These are phyloP conservation scores for Melampsora larici-populina DNA, from an alignment of 1,284 basidiomycete species.

Conservation along the genomic window DNA sequence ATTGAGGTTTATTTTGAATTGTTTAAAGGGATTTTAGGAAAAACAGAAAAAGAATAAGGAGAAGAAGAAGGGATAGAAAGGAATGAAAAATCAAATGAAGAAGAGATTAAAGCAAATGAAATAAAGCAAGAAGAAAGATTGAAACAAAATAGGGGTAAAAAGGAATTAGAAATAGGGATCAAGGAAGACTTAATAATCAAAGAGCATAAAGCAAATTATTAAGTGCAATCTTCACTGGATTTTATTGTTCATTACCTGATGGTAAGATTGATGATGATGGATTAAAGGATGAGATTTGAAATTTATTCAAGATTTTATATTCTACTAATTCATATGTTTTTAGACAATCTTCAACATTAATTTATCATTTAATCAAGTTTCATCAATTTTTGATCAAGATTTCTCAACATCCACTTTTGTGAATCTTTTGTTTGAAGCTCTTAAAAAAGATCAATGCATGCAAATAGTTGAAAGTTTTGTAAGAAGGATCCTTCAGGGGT, in stretches of 20 bases:
- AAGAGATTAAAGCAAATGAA: slow-evolving; percentile 51
- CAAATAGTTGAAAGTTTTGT: slow-evolving; percentile 77
- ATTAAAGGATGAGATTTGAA: slow-evolving; percentile 50
- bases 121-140: neutral
- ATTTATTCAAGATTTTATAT: slow-evolving; percentile 88
- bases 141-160: slow-evolving; percentile 43
- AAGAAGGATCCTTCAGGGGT: slow-evolving; percentile 78
- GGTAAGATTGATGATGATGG: slow-evolving; percentile 63
- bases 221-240: slow-evolving; percentile 86
- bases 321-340: slow-evolving; percentile 88
- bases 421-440: slow-evolving; percentile 86
- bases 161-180: slow-evolving; percentile 50
- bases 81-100: slow-evolving; percentile 52
- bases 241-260: slow-evolving; percentile 92
- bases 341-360: slow-evolving; percentile 79
- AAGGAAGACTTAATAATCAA: slow-evolving; percentile 67
- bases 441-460: slow-evolving; percentile 71
- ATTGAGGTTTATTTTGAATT: slow-evolving; percentile 93
- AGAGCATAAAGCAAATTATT: slow-evolving; percentile 78
- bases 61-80: slow-evolving; percentile 52
- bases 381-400: slow-evolving; percentile 61
- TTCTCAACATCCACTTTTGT: slow-evolving; percentile 95
- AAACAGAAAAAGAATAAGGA: slow-evolving; percentile 49
- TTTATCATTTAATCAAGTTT: too few relatives aligned
- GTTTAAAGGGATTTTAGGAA: slow-evolving; percentile 80